Evolutionary conservation across 345 rosid genomes (phyloP).

Genomic region (Gossypium arboreum): DNA sequence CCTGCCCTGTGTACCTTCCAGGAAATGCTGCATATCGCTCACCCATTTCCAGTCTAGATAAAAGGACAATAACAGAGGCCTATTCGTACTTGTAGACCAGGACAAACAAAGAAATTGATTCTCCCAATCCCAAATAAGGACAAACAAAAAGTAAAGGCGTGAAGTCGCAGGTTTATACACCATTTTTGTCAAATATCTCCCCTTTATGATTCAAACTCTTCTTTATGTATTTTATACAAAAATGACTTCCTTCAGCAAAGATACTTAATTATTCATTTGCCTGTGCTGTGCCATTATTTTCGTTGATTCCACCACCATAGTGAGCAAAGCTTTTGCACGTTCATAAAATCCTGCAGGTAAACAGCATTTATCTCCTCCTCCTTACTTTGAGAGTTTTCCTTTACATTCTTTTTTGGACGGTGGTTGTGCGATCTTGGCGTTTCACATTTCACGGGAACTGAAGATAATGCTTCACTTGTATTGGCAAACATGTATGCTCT

Average conservation of each 20-base stretch:
- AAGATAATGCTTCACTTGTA: not conserved
- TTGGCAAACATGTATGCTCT: not conserved
- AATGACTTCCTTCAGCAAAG: not conserved
- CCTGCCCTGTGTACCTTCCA: slow-evolving; percentile 4
- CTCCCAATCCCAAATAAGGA: slow-evolving; percentile 23
- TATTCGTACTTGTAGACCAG: not conserved
- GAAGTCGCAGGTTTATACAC: slow-evolving; percentile 5
- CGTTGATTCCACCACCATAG: not conserved
- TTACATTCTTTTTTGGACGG: too few relatives aligned
- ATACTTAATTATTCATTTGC: not conserved
- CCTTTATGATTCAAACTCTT: not conserved
- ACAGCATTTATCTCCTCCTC: not conserved
- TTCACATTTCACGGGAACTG: not conserved
- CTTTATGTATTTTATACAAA: not conserved
- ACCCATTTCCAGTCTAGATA: not conserved
- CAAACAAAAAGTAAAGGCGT: slow-evolving; percentile 9
- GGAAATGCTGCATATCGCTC: slow-evolving; percentile 6
- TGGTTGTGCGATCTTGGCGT: not conserved
- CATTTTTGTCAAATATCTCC: slow-evolving; percentile 6
- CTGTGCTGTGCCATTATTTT: not conserved
- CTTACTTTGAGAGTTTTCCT: too few relatives aligned
- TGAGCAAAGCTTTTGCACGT: not conserved
- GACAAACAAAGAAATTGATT: not conserved
- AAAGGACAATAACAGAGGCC: not conserved
- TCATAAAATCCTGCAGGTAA: not conserved